These are phyloP conservation scores for Boeremia lycopersici DNA, from an alignment of 2,329 filamentous ascomycete species.

Conservation along the genomic window DNA sequence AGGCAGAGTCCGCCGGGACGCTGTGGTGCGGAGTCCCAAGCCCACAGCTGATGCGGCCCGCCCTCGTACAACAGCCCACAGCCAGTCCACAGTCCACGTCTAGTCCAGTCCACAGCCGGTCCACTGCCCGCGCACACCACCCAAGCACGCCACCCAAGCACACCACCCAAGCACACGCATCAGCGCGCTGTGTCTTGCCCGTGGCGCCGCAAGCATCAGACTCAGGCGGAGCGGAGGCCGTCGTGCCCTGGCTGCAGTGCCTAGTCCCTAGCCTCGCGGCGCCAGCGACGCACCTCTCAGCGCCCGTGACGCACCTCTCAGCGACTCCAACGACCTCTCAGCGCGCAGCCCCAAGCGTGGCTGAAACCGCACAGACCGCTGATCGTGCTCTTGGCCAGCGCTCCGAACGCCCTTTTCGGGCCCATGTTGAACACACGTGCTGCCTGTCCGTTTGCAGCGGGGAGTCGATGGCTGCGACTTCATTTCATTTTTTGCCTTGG, in stretches of 20 bases:
- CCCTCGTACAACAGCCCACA: constrained; percentile 9
- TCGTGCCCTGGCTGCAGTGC: no score
- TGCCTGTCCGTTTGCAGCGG: constrained; percentile 4
- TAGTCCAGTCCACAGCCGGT: neutral
- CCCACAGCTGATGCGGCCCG: constrained; percentile 12
- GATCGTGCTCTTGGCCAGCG: constrained; percentile 30
- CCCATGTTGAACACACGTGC: neutral
- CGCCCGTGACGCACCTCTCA: no score
- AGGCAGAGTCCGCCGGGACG: constrained; percentile 30
- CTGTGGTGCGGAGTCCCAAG: constrained; percentile 6
- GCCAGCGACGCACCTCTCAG: constrained; percentile 6
- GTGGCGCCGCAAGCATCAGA: neutral
- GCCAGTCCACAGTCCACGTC: no score
- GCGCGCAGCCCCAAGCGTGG: constrained; percentile 27
- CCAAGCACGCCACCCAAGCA: no score
- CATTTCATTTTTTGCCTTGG: neutral
- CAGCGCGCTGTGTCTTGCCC: neutral
- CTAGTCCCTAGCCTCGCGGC: constrained; percentile 13
- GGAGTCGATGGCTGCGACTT: neutral
- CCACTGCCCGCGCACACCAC: no score
- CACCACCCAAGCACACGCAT: no score
- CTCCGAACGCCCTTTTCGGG: neutral
- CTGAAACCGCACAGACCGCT: constrained; percentile 35
- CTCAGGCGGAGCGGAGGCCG: constrained; percentile 11
- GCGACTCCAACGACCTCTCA: constrained; percentile 4